phyloP scores from a whole-genome alignment of 164 flowering plant species.

The Nelumbo lutea region DNA sequence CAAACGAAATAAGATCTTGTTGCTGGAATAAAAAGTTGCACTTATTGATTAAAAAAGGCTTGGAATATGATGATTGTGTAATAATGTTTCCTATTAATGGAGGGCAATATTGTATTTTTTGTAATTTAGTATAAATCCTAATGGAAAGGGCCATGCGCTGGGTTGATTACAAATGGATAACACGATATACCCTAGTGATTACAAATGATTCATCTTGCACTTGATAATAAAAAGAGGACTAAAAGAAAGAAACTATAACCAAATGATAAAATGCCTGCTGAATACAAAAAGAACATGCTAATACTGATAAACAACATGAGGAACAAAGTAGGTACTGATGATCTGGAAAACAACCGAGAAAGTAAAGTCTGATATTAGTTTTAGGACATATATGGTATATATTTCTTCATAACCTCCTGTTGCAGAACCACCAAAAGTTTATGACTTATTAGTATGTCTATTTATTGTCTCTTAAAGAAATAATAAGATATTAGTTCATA shows the following conservation, averaged over 20 bases:
- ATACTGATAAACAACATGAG: background rate
- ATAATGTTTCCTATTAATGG: too few relatives aligned
- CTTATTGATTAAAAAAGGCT: too few relatives aligned
- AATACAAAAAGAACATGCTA: background rate
- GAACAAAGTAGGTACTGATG: background rate
- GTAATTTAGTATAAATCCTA: too few relatives aligned
- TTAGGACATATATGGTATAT: background rate
- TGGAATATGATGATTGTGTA: too few relatives aligned
- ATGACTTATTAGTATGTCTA: background rate
- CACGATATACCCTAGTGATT: background rate
- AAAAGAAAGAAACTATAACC: background rate
- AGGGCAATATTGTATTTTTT: too few relatives aligned
- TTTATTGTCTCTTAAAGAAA: background rate
- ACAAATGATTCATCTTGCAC: background rate
- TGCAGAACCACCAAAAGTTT: background rate
- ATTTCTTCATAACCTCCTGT: background rate
- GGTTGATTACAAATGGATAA: background rate
- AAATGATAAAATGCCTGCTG: background rate
- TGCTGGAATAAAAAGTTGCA: too few relatives aligned
- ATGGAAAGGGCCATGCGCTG: too few relatives aligned
- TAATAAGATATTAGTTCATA: background rate
- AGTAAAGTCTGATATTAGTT: background rate
- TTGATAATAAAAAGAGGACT: background rate
- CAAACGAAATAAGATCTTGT: too few relatives aligned
- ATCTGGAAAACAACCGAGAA: background rate